Conservation (phyloP, 2,329 filamentous ascomycete species). For the Bretziella fagacearum region DNA sequence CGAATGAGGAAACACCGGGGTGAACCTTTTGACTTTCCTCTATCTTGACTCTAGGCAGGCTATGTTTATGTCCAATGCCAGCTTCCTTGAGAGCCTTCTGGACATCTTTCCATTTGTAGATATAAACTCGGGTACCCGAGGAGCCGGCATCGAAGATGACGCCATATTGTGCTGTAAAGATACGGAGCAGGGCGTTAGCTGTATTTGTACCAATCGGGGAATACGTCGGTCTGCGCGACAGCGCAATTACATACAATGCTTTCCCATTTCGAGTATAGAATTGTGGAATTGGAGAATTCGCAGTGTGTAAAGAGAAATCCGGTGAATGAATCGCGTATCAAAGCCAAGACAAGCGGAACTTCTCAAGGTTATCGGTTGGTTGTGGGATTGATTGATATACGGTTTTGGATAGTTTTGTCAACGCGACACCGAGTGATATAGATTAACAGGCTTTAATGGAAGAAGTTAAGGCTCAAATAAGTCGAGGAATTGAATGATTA, state of each 20-base stretch:
- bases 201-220: too few relatives aligned
- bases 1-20: conserved; percentile 84
- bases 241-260: conserved; percentile 21
- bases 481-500: too few relatives aligned
- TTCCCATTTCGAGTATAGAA: conserved; percentile 20
- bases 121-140: conserved; percentile 84
- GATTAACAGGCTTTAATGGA: too few relatives aligned
- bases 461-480: too few relatives aligned
- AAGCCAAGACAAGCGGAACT: too few relatives aligned
- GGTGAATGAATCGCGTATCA: too few relatives aligned
- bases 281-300: neutral
- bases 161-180: conserved; percentile 50
- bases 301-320: neutral
- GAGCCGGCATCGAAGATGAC: conserved; percentile 96
- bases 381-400: too few relatives aligned
- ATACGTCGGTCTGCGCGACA: neutral
- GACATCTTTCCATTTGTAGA: conserved; percentile 84
- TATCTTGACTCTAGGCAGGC: conserved; percentile 64
- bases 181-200: neutral
- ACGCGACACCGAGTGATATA: too few relatives aligned
- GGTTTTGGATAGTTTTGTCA: too few relatives aligned
- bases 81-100: conserved; percentile 26
- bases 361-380: too few relatives aligned
- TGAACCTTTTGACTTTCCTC: conserved; percentile 87
- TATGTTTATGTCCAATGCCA: conserved; percentile 36